phyloP scores from a whole-genome alignment of 495 filamentous ascomycete genomes.

The Wilcoxina mikolae region DNA sequence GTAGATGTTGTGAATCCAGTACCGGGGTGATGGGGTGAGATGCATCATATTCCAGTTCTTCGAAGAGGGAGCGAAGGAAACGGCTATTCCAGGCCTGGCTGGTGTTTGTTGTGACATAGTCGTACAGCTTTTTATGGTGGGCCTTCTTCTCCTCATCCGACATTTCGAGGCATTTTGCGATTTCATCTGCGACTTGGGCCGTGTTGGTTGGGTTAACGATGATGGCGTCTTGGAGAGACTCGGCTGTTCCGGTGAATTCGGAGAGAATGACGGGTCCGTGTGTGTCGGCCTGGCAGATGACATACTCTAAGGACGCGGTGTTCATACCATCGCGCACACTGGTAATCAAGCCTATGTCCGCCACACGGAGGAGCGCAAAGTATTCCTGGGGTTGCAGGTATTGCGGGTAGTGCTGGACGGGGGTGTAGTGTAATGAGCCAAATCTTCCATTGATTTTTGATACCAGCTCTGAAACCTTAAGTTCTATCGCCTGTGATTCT shows the following conservation, averaged over 20 bases:
- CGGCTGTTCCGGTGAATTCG: slow-evolving; percentile 88
- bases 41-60: slow-evolving; percentile 60
- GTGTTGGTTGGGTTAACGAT: slow-evolving; percentile 93
- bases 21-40: slow-evolving; percentile 62
- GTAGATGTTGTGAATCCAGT: slow-evolving; percentile 54
- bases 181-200: slow-evolving; percentile 60
- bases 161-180: slow-evolving; percentile 67
- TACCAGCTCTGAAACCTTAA: slow-evolving; percentile 73
- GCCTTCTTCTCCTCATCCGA: slow-evolving; percentile 42
- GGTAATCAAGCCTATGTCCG: slow-evolving; percentile 80
- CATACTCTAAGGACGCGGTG: slow-evolving; percentile 83
- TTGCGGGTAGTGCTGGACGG: slow-evolving; percentile 84
- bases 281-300: slow-evolving; percentile 73
- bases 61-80: slow-evolving; percentile 58
- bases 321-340: slow-evolving; percentile 94
- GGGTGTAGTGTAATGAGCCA: slow-evolving; percentile 69
- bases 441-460: slow-evolving; percentile 79
- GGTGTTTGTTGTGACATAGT: slow-evolving; percentile 67
- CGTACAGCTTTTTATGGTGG: slow-evolving; percentile 52
- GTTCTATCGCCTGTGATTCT: slow-evolving; percentile 66
- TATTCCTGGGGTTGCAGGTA: slow-evolving; percentile 79
- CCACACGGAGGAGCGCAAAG: slow-evolving; percentile 72
- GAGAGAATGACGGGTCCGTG: slow-evolving; percentile 81
- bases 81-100: slow-evolving; percentile 69
- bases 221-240: slow-evolving; percentile 66